Evolutionary conservation across 352 stramenopile species (phyloP), one percentile per base, ranked within the genome.

Genomic region (Saprolegnia parasitica): DNA sequence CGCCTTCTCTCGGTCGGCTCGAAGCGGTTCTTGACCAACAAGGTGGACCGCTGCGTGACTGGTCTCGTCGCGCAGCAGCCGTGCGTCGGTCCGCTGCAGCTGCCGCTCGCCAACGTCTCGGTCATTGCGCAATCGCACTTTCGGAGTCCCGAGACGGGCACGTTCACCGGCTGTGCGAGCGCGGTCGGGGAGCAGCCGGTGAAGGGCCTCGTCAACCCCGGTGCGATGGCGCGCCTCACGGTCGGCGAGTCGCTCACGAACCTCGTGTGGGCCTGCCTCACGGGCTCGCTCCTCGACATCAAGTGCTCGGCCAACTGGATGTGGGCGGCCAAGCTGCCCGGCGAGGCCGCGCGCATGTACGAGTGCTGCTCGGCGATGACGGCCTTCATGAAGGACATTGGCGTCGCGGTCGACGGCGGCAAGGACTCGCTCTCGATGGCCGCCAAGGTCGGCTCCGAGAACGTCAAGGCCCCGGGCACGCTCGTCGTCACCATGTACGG

Each of bases 341-440:
- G 97, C n/a, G 97, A 99, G 81, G 97, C 95, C 60, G 91, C 96
- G 8, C 96, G 95, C 67, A 99, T 99, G 96, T 99, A 98, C 78
- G 95, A 99, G 77, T 97, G 96, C 67, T 99, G 96, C 77, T 80
- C 93, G 62, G 96, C 97, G 0, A 95, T 99, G 77, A 90, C 91
- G 9, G 87, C 95, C 65, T 95, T 96, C 40, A 96, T 99, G 79
- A 91, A 98, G 65, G 81, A 92, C 62, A 78, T 99, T 52, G 96
- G 95, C n/a, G 89, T 98, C 21, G 89, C 96, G 40, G 97, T 99
- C 66, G 98, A 99, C 72, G 97, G 97, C 65, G 98, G 97, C 49
- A 99, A 99, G 81, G 98, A 99, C 78, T 99, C 96, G 47, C 81
- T 99, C 45, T 99, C 96, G 55, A 99, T 99, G 98, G 98, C 98